Evolutionary conservation across 768 basidiomycete genomes (phyloP), one percentile per base, ranked within the genome.

Genomic region (Naganishia kalamii): DNA sequence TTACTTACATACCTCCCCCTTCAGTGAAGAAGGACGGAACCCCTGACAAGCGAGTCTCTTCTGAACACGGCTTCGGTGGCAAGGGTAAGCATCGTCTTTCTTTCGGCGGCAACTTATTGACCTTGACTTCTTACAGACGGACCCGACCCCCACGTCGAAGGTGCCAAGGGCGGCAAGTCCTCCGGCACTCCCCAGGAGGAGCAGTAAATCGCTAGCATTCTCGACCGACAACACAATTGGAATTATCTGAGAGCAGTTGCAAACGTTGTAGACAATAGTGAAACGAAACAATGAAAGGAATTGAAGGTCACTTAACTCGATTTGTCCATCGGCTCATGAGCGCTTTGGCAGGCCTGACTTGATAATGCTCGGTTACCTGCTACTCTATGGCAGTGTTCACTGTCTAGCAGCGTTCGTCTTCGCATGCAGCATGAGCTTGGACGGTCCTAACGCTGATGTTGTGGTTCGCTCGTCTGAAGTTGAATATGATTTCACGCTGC

Each of bases 11-110:
- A 4, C 50, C 73, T 72, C 76, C 78, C 72, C 79, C 70, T 54
- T 79, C 79, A 29, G 63, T 76, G 48, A 75, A 73, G 68, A 67
- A 78, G 72, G 77, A 79, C 66, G 76, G 76, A 47, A 72, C 70
- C 30, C 78, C 79, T 25, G 80, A 80, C 73, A 75, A 80, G 75
- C 69, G 80, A 23, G 66, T 77, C 17, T 72, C 67, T 37, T 69
- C 71, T 23, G 79, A 80, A 67, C 79, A 80, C 74, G 80, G 79
- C 67, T 76, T 77, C 69, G 75, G 75, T 49, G 72, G 74, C 32
- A 68, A 67, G 61, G 71, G 46, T 65, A 69, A 62, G 23, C 19
- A 37, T 23, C 35, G 44, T 29, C 30, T 62, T 13, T 23, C 29
- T 33, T 30, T 60, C 35, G n/a, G 29, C 23, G 29, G 19, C 43